Evolutionary conservation across 164 flowering plant genomes (phyloP).

Genomic region (Aristolochia fimbriata): DNA sequence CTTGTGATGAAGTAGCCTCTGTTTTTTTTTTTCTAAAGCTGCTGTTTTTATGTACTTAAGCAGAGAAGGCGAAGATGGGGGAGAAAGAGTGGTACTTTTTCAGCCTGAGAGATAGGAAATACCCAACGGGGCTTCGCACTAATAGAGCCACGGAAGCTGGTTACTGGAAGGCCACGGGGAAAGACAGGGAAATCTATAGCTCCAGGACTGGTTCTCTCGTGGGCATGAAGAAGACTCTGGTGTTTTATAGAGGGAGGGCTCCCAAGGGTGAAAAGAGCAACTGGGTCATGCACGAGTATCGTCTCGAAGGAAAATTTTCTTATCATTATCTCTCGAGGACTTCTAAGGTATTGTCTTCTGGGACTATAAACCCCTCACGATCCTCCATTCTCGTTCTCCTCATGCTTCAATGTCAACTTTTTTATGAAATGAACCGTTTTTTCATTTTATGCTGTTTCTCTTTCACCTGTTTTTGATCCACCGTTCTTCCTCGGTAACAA

Average conservation of each 20-base stretch:
- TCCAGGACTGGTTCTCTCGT: constrained; percentile 59
- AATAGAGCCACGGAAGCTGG: constrained; percentile 95
- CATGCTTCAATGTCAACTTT: no score
- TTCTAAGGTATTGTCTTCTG: constrained; percentile 55
- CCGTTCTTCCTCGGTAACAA: no score
- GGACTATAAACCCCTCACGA: no score
- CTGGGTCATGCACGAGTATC: constrained; percentile 99
- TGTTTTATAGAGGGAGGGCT: constrained; percentile 89
- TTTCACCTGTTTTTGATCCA: neutral
- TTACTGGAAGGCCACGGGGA: constrained; percentile 98
- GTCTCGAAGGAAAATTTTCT: constrained; percentile 92
- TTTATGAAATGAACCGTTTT: no score
- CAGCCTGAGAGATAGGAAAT: constrained; percentile 75
- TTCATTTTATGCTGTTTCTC: neutral
- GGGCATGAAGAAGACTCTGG: constrained; percentile 98
- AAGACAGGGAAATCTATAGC: constrained; percentile 90
- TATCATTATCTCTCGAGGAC: constrained; percentile 69
- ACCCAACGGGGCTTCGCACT: constrained; percentile 88
- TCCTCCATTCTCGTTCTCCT: no score
- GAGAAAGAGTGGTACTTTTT: constrained; percentile 95
- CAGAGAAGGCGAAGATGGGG: constrained; percentile 93
- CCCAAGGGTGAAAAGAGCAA: constrained; percentile 95
- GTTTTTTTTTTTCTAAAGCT: neutral
- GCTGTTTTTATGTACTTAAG: neutral
- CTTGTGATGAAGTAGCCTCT: neutral